Evolutionary conservation across 179 eudicot genomes (phyloP), one percentile per base, ranked within the genome.

Genomic region (Beta macrorhiza): DNA sequence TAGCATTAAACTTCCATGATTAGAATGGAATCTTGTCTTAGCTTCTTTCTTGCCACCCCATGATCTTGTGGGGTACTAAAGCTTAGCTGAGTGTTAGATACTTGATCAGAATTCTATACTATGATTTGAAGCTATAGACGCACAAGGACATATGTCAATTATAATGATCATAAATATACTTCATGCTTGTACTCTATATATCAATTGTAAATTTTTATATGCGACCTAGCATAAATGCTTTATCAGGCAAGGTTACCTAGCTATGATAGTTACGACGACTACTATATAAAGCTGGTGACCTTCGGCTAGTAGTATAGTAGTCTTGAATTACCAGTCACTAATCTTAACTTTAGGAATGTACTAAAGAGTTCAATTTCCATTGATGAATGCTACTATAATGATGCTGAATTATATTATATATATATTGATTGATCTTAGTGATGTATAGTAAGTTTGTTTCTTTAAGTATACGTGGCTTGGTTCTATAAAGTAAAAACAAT

Each of bases 101-200:
- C n/a, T 55, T 59, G 32, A 19, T 59, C 11, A n/a, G 6, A 12
- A 20, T 63, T 59, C 20, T 32, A 68, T 7, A 51, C 61, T 51
- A 25, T 8, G 22, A 63, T 20, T 22, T 29, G 15, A 78, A 51
- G 80, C 44, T 37, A 14, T 51, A 7, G 25, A 49, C n/a, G n/a
- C n/a, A 53, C 25, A 10, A 14, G 20, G 73, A 78, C 80, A 78
- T 9, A 37, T 78, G 73, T 65, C 73, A 51, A 63, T 37, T 37
- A 37, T 2, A 49, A 78, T 29, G 80, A 52, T 65, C 61, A 78
- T 67, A 5, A 4, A 2, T 5, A 67, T 4, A 16, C 44, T 52
- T 78, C 29, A 67, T 67, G 80, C 58, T 78, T 53, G 51, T 78
- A 19, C 29, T 65, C 51, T 47, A 44, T n/a, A 22, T 1, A 53